Percentiles rank a stretch among this genome's conserved stretches.
phyloP scores from a whole-genome alignment of 176 grass and related monocot genomes.

The Typha latifolia region DNA sequence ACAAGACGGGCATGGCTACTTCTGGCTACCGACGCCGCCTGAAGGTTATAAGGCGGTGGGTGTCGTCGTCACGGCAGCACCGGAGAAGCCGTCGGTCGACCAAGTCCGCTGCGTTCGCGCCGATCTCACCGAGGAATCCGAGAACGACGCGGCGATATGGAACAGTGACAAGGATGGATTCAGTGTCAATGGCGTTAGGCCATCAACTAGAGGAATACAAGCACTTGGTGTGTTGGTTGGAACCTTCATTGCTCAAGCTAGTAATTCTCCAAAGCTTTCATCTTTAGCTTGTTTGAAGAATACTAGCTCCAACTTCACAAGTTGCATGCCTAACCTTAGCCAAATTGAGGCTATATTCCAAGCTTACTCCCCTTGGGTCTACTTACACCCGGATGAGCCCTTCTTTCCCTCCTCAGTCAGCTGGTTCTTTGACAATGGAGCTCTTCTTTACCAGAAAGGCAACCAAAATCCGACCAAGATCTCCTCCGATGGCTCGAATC shows the following conservation, averaged over 20 bases:
- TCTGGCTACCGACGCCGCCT: slow-evolving; percentile 52
- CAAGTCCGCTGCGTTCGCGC: slow-evolving; percentile 47
- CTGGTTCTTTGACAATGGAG: slow-evolving; percentile 85
- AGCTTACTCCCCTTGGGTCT: slow-evolving; percentile 62
- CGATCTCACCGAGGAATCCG: slow-evolving; percentile 54
- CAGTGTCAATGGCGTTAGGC: slow-evolving; percentile 28
- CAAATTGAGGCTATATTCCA: slow-evolving; percentile 50
- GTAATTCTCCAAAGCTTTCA: slow-evolving; percentile 1
- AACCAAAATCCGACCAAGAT: slow-evolving; percentile 38
- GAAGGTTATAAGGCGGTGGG: slow-evolving; percentile 35
- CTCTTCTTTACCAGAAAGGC: slow-evolving; percentile 63
- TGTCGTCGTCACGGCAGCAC: slow-evolving; percentile 32
- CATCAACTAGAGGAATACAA: slow-evolving; percentile 35
- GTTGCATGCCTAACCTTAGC: slow-evolving; percentile 47
- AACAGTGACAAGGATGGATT: slow-evolving; percentile 39
- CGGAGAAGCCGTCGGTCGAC: slow-evolving; percentile 42
- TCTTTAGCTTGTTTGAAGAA: slow-evolving; percentile 63
- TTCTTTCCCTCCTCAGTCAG: slow-evolving; percentile 56
- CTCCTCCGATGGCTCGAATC: slow-evolving; percentile 55
- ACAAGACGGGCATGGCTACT: slow-evolving; percentile 39
- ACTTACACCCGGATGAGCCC: slow-evolving; percentile 51
- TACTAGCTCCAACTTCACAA: slow-evolving; percentile 24
- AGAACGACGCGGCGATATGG: slow-evolving; percentile 49
- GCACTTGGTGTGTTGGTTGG: slow-evolving; percentile 44
- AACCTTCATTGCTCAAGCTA: slow-evolving; percentile 40